These are phyloP conservation scores for Apophysomyces trapeziformis DNA, from an alignment of 371 early-diverging fungal species.

Conservation along the genomic window DNA sequence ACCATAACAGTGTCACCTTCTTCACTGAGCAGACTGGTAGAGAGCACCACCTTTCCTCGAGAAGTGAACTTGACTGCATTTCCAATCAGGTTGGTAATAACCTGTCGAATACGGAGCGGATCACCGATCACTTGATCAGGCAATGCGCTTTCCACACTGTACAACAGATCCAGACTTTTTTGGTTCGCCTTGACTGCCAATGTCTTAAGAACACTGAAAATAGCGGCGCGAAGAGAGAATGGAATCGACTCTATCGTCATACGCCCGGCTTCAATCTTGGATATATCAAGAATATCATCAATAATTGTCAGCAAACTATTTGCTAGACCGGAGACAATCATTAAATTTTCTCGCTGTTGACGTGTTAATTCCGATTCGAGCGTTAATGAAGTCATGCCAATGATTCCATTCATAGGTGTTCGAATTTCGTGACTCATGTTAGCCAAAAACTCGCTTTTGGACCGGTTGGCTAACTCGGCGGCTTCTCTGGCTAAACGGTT, in stretches of 20 bases:
- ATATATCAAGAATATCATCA: conserved; percentile 77
- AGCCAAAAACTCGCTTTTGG: conserved; percentile 71
- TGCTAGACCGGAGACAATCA: conserved; percentile 67
- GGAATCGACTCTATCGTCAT: conserved; percentile 67
- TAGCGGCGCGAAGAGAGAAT: conserved; percentile 60
- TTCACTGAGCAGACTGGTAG: conserved; percentile 41
- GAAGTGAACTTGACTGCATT: conserved; percentile 84
- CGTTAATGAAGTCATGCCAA: conserved; percentile 69
- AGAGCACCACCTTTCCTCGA: conserved; percentile 64
- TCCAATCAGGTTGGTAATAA: conserved; percentile 76
- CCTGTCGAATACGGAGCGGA: conserved; percentile 70
- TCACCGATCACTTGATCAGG: conserved; percentile 72
- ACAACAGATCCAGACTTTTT: conserved; percentile 61
- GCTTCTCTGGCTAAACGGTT: conserved; percentile 58
- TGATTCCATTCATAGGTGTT: conserved; percentile 61
- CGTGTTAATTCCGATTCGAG: conserved; percentile 58
- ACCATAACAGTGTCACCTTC: conserved; percentile 52
- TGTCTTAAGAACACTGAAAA: conserved; percentile 63
- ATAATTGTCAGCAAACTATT: conserved; percentile 70
- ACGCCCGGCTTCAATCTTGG: conserved; percentile 79
- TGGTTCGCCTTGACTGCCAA: conserved; percentile 64
- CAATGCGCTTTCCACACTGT: conserved; percentile 60
- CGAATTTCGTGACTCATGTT: conserved; percentile 72
- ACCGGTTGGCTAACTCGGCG: conserved; percentile 58
- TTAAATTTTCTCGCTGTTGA: conserved; percentile 71